Base-by-base conservation (phyloP, 331 rosid genomes). In the Ulmus americana region DNA sequence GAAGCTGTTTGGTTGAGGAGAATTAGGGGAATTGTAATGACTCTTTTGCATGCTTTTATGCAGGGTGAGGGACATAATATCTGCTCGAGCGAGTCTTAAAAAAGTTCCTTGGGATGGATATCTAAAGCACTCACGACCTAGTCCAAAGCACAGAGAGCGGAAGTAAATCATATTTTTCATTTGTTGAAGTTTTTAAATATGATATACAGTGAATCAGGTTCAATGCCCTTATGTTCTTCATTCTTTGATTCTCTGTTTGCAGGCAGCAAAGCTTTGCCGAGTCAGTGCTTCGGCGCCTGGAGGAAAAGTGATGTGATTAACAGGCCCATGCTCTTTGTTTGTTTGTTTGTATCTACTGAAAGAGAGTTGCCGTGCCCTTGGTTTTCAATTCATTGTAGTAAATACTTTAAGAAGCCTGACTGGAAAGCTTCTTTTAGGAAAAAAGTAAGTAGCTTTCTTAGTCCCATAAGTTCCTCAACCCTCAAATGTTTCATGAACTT, bases 21-120 rank as follows among this genome's bases (percentile, higher is more conserved):
- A 20, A 20, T 20, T 5, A 10, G 6, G 15, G 53, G 3, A 16
- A 8, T 56, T 22, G 45, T 8, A 15, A n/a, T 51, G 10, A 39
- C 58, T 35, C 47, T 45, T 45, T 16, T 67, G 56, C 64, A 77
- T 55, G 67, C 20, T 65, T 45, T 18, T 15, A 4, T 77, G 73
- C 81, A 92, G 98, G 88, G 86, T 92, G 55, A 77, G 98, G 85
- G 95, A 74, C 73, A 87, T 92, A 76, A 92, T 92, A 61, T 83
- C 95, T 10, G 65, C 70, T 56, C 83, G 98, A 55, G 98, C 98
- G 38, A 97, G 98, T 69, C 95, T 92, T 14, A 89, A 87, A 75
- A 92, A 39, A 80, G 98, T 89, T 76, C 98, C 97, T 11, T 92
- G 98, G 98, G 97, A 92, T 70, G 98, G 98, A 68, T 92, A 83